Conservation (phyloP, 2,329 filamentous ascomycete genomes). For the Alternaria sp. region DNA sequence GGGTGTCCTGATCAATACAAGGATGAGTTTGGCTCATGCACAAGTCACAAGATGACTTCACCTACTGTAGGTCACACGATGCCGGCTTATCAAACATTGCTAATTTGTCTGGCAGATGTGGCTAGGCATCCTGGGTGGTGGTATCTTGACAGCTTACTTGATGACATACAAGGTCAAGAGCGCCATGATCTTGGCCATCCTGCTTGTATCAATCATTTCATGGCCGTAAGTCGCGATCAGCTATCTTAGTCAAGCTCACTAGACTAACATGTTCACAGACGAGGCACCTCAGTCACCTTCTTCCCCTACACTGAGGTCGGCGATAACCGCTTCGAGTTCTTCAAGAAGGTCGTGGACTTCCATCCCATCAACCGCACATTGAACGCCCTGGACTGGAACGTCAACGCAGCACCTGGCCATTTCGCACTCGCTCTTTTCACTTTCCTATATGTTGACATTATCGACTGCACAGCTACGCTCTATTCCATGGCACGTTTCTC, state of each 20-base stretch:
- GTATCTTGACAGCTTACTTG: conserved; percentile 77
- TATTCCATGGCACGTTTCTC: conserved; percentile 90
- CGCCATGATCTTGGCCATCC: conserved; percentile 81
- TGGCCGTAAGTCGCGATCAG: no score
- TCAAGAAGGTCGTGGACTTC: conserved; percentile 83
- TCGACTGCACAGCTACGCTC: conserved; percentile 84
- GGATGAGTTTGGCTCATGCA: conserved; percentile 63
- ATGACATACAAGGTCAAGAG: conserved; percentile 88
- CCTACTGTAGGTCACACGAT: conserved; percentile 59
- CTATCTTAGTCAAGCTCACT: not conserved
- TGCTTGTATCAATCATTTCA: conserved; percentile 84
- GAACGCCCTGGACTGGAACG: conserved; percentile 75
- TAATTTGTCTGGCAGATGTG: conserved; percentile 63
- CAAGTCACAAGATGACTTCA: conserved; percentile 77
- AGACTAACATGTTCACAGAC: conserved; percentile 42
- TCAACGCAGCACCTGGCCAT: conserved; percentile 70
- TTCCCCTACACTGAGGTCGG: conserved; percentile 76
- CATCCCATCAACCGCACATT: conserved; percentile 75
- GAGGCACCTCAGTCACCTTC: conserved; percentile 75
- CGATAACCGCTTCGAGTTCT: conserved; percentile 77
- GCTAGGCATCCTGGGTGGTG: conserved; percentile 86
- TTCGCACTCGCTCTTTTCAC: conserved; percentile 85
- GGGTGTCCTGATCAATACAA: conserved; percentile 69
- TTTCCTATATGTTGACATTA: conserved; percentile 90
- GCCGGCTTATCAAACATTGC: conserved; percentile 5